Conservation (phyloP, 2,329 filamentous ascomycete species). For the Penicillium crustosum region DNA sequence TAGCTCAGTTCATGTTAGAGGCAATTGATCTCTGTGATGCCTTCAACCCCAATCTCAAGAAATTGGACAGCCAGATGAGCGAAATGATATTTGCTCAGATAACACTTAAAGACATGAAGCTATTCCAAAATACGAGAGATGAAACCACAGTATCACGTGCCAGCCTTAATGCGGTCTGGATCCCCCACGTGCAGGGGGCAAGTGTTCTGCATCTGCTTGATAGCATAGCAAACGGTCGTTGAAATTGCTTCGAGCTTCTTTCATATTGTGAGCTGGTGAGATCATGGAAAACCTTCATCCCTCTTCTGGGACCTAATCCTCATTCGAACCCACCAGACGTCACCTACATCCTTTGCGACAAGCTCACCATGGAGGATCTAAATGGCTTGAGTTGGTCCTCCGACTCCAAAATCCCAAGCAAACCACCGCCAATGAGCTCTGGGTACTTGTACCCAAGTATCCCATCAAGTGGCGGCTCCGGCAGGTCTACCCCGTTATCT, state of each 20-base stretch:
- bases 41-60: not conserved
- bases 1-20: not conserved
- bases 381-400: slow-evolving; percentile 48
- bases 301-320: slow-evolving; percentile 20
- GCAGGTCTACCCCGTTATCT: slow-evolving; percentile 46
- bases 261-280: slow-evolving; percentile 13
- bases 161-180: slow-evolving; percentile 5
- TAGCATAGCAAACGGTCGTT: slow-evolving; percentile 5
- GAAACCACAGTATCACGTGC: slow-evolving; percentile 7
- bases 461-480: slow-evolving; percentile 41
- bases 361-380: slow-evolving; percentile 47
- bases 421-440: slow-evolving; percentile 40
- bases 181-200: slow-evolving; percentile 13
- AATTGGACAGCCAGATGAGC: not conserved
- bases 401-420: slow-evolving; percentile 35
- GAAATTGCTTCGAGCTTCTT: slow-evolving; percentile 2
- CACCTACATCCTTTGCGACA: slow-evolving; percentile 8
- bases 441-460: slow-evolving; percentile 37
- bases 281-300: slow-evolving; percentile 19
- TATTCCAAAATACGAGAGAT: slow-evolving; percentile 1
- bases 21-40: not conserved
- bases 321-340: slow-evolving; percentile 23
- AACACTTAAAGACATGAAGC: not conserved
- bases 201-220: slow-evolving; percentile 6
- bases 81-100: not conserved